A percentile compares a stretch with the other conserved stretches of the same genome.
Evolutionary conservation across 352 stramenopile species (phyloP).

Genomic region (Phytophthora chlamydospora): DNA sequence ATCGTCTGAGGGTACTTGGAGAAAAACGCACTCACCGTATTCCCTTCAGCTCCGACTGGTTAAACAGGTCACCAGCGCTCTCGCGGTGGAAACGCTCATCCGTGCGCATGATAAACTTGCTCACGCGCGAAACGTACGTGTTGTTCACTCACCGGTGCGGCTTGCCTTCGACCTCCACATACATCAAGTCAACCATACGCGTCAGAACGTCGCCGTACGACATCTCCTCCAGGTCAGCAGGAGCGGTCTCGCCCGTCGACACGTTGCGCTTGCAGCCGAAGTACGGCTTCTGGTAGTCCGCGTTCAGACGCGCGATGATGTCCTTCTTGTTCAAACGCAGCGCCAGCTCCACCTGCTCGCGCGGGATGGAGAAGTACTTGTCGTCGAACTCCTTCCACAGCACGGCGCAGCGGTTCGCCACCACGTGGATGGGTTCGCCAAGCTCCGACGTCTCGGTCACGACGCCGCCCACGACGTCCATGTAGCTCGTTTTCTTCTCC

Average conservation of each 20-base stretch:
- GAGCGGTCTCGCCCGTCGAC: constrained; percentile 38
- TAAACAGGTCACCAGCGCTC: constrained; percentile 37
- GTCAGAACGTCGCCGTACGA: constrained; percentile 81
- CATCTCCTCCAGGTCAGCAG: constrained; percentile 84
- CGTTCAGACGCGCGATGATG: constrained; percentile 83
- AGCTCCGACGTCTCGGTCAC: constrained; percentile 87
- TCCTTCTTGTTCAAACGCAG: constrained; percentile 75
- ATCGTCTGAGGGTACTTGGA: constrained; percentile 55
- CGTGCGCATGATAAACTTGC: constrained; percentile 72
- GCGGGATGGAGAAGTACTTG: constrained; percentile 84
- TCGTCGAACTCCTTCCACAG: constrained; percentile 88
- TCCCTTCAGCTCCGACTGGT: constrained; percentile 46
- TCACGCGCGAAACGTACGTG: constrained; percentile 71
- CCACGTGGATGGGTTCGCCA: constrained; percentile 87
- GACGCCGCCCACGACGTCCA: constrained; percentile 65
- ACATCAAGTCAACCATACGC: constrained; percentile 84
- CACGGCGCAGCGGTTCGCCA: constrained; percentile 77
- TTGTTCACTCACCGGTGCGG: constrained; percentile 79
- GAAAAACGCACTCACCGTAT: constrained; percentile 53
- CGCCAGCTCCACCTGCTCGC: constrained; percentile 69
- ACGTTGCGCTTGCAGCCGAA: constrained; percentile 70
- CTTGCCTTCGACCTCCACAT: constrained; percentile 55
- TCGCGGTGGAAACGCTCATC: constrained; percentile 73
- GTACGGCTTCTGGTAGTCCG: constrained; percentile 91
- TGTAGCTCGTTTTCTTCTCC: constrained; percentile 86